Conservation (phyloP, 2,329 filamentous ascomycete genomes). For the Amauroascus niger region DNA sequence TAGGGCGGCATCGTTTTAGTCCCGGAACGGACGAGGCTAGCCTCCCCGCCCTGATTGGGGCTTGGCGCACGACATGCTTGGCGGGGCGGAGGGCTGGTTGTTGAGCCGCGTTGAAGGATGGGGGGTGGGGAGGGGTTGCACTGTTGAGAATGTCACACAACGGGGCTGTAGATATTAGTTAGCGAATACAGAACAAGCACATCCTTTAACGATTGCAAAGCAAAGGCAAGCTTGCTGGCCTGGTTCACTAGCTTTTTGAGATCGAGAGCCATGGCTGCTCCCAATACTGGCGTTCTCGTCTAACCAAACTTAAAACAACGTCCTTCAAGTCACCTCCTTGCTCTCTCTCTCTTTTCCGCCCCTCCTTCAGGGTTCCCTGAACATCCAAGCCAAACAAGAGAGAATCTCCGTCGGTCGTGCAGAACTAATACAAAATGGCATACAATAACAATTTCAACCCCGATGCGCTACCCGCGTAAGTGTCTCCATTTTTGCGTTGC, state of each 20-base stretch:
- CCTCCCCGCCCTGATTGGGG: background rate
- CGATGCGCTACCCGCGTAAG: slow-evolving; percentile 85
- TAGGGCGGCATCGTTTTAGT: background rate
- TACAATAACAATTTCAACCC: slow-evolving; percentile 92
- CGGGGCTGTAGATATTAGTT: too few relatives aligned
- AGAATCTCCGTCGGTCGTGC: background rate
- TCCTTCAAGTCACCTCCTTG: background rate
- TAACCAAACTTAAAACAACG: background rate
- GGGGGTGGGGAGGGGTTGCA: too few relatives aligned
- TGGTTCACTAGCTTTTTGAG: background rate
- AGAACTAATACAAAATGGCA: slow-evolving; percentile 54
- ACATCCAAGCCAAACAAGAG: too few relatives aligned
- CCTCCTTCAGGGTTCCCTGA: background rate
- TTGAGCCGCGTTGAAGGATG: slow-evolving; percentile 1
- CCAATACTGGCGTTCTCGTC: background rate
- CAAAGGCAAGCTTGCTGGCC: background rate
- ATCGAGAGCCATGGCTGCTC: background rate
- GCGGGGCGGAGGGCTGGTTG: background rate
- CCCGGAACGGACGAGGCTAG: background rate
- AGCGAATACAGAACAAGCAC: too few relatives aligned
- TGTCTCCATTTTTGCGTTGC: slow-evolving; percentile 19
- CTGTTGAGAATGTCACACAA: too few relatives aligned
- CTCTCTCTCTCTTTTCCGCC: background rate
- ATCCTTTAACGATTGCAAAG: too few relatives aligned
- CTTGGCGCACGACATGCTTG: slow-evolving; percentile 11